phyloP scores from a whole-genome alignment of 1,139 yeast species.

The Suhomyces anneliseae region DNA sequence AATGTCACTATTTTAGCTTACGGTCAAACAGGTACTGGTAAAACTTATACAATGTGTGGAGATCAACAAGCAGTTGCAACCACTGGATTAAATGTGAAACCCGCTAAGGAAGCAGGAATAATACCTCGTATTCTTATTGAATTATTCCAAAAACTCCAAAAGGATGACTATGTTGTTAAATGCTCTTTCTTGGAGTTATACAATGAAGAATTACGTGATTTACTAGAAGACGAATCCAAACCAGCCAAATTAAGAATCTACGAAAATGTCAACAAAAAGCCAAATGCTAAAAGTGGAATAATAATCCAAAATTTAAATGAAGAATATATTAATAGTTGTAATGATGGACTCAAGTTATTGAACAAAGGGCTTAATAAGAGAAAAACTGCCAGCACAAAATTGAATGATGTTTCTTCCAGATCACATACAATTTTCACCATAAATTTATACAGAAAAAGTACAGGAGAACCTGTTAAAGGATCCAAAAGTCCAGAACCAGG shows the following conservation, averaged over 20 bases:
- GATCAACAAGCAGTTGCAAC: slow-evolving; percentile 16
- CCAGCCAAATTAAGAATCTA: slow-evolving; percentile 46
- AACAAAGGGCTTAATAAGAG: slow-evolving; percentile 57
- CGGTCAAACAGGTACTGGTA: slow-evolving; percentile 91
- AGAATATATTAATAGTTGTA: slow-evolving; percentile 50
- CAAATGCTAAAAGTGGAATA: slow-evolving; percentile 17
- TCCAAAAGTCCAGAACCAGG: slow-evolving; percentile 12
- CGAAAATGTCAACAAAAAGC: slow-evolving; percentile 27
- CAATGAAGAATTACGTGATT: slow-evolving; percentile 69
- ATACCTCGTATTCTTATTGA: slow-evolving; percentile 64
- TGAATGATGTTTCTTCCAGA: slow-evolving; percentile 69
- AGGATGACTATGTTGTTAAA: slow-evolving; percentile 57
- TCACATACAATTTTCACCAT: slow-evolving; percentile 75
- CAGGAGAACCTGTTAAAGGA: neutral
- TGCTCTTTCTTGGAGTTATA: slow-evolving; percentile 74
- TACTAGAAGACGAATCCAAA: slow-evolving; percentile 46
- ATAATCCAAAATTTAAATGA: slow-evolving; percentile 59
- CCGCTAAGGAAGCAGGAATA: slow-evolving; percentile 49
- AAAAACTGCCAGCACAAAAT: slow-evolving; percentile 67
- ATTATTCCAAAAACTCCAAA: slow-evolving; percentile 47
- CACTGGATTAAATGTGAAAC: slow-evolving; percentile 12
- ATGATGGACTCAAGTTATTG: slow-evolving; percentile 54
- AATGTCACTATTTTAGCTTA: slow-evolving; percentile 84
- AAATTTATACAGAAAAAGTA: slow-evolving; percentile 48
- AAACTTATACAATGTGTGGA: slow-evolving; percentile 88